Percentiles rank a stretch among this genome's conserved stretches.
Evolutionary conservation across 2,329 filamentous ascomycete genomes (phyloP).

Genomic region (Penicillium occitanis): DNA sequence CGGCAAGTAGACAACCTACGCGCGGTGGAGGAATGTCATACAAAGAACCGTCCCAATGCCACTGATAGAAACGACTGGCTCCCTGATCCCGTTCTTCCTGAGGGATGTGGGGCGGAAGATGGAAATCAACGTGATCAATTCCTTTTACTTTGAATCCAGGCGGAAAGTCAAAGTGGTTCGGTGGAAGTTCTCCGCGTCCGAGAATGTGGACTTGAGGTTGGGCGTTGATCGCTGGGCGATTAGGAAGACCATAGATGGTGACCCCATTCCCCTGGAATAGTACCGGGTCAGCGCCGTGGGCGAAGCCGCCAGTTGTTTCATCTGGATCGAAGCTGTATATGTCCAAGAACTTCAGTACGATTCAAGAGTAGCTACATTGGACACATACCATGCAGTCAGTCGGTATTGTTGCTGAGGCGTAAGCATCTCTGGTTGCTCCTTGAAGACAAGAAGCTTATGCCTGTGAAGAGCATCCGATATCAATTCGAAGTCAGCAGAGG

Average conservation of each 20-base stretch:
- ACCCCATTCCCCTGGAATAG: conserved; percentile 35
- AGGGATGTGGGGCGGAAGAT: conserved; percentile 41
- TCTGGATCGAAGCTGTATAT: conserved; percentile 37
- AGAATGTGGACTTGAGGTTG: conserved; percentile 43
- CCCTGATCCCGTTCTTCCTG: conserved; percentile 36
- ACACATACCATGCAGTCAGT: conserved; percentile 29
- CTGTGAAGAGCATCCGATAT: conserved; percentile 35
- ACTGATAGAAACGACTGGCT: conserved; percentile 38
- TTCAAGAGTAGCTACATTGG: neutral
- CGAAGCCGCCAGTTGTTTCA: conserved; percentile 39
- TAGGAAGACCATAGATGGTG: conserved; percentile 38
- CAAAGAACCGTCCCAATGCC: conserved; percentile 40
- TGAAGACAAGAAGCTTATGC: conserved; percentile 41
- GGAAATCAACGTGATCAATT: conserved; percentile 39
- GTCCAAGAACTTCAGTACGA: neutral
- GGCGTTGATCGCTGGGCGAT: conserved; percentile 35
- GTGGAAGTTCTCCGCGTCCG: conserved; percentile 36
- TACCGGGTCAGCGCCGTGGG: conserved; percentile 39
- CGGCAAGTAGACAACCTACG: conserved; percentile 39
- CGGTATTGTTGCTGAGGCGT: conserved; percentile 37
- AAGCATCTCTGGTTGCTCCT: conserved; percentile 40
- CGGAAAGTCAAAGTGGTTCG: conserved; percentile 39
- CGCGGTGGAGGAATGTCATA: conserved; percentile 39
- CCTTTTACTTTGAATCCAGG: conserved; percentile 42
- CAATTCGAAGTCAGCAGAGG: conserved; percentile 34